These are phyloP conservation scores for Hibiscus mutabilis DNA, from an alignment of 345 rosid species.

Conservation along the genomic window DNA sequence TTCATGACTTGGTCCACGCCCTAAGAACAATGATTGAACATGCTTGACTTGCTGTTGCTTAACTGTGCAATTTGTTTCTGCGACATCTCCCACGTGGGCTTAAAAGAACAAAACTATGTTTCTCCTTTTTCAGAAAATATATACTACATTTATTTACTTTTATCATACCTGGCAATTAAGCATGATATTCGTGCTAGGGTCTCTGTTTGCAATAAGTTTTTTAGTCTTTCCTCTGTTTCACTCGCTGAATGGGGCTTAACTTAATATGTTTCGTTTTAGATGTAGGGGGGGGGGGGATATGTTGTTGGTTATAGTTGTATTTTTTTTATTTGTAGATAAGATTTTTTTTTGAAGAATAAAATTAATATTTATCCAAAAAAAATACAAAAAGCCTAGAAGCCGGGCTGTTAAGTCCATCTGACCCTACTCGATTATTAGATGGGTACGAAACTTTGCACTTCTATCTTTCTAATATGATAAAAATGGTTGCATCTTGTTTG, in stretches of 20 bases:
- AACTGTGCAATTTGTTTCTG: background rate
- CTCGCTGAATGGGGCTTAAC: too few species aligned
- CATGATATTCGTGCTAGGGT: too few species aligned
- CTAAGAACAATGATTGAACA: background rate
- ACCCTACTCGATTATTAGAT: background rate
- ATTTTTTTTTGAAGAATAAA: too few species aligned
- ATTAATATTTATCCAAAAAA: too few species aligned
- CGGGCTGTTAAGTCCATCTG: background rate
- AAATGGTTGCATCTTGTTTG: background rate
- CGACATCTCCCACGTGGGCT: background rate
- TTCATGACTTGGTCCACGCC: background rate
- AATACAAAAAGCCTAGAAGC: background rate
- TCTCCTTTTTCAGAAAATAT: background rate
- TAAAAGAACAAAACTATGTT: background rate
- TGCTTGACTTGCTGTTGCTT: background rate
- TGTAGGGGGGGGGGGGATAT: too few species aligned
- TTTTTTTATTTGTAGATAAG: too few species aligned
- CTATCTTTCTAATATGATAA: background rate
- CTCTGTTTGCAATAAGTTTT: too few species aligned
- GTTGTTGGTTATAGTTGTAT: too few species aligned
- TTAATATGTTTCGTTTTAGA: too few species aligned
- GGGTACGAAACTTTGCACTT: background rate
- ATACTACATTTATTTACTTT: too few species aligned
- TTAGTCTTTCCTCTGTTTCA: too few species aligned
- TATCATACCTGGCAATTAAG: background rate